Conservation (phyloP, 1,284 basidiomycete species). For the Abortiporus biennis region DNA sequence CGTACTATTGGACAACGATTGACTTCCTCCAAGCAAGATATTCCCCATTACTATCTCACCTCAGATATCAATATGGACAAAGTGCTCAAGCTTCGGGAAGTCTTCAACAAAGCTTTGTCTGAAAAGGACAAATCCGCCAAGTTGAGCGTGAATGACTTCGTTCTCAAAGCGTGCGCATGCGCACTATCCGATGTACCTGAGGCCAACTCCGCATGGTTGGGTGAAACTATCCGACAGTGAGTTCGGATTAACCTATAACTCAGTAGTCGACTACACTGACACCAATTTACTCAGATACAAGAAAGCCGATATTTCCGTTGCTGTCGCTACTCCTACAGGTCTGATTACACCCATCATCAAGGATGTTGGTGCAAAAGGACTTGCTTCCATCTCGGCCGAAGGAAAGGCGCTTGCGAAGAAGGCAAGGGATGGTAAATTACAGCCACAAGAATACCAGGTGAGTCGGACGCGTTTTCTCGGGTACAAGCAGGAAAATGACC, state of each 20-base stretch:
- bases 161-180: slow-evolving; percentile 91
- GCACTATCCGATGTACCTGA: slow-evolving; percentile 95
- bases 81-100: slow-evolving; percentile 87
- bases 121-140: slow-evolving; percentile 86
- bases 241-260: slow-evolving; percentile 30
- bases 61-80: slow-evolving; percentile 97
- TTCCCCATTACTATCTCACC: slow-evolving; percentile 98
- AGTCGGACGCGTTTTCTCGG: slow-evolving; percentile 8
- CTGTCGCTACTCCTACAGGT: slow-evolving; percentile 94
- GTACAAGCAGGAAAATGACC: not conserved
- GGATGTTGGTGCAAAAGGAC: slow-evolving; percentile 88
- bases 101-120: slow-evolving; percentile 88
- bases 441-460: slow-evolving; percentile 94
- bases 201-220: slow-evolving; percentile 96
- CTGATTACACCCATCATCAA: slow-evolving; percentile 98
- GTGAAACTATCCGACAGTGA: slow-evolving; percentile 92
- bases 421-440: slow-evolving; percentile 94
- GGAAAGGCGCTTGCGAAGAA: slow-evolving; percentile 92
- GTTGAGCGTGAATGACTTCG: slow-evolving; percentile 97
- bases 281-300: slow-evolving; percentile 62
- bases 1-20: slow-evolving; percentile 89
- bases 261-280: not conserved
- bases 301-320: slow-evolving; percentile 95
- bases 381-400: slow-evolving; percentile 89
- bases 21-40: slow-evolving; percentile 87